Evolutionary conservation across 495 filamentous ascomycete species (phyloP).

Genomic region (Penicillium simplicissimum): DNA sequence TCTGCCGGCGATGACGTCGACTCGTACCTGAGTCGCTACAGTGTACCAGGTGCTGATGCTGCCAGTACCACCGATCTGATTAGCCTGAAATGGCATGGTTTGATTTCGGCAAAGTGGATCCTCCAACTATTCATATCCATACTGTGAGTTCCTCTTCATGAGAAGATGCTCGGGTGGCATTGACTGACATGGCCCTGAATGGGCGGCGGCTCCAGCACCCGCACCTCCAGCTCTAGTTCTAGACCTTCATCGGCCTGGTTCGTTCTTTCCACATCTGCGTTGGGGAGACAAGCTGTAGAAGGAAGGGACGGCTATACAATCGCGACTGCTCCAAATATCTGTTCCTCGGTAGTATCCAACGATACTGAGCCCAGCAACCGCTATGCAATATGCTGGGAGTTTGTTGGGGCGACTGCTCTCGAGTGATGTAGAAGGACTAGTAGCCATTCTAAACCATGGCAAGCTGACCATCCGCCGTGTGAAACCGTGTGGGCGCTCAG

Average conservation of each 20-base stretch:
- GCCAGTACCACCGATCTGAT: constrained; percentile 30
- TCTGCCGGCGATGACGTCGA: constrained; percentile 68
- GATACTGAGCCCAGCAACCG: constrained; percentile 9
- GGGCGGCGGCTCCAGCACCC: constrained; percentile 10
- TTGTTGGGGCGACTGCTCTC: constrained; percentile 36
- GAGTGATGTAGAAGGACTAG: constrained; percentile 8
- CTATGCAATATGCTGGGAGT: constrained; percentile 41
- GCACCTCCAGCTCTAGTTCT: constrained; percentile 8
- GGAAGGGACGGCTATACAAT: constrained; percentile 50
- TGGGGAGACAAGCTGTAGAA: constrained; percentile 42
- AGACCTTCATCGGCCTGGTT: constrained; percentile 35
- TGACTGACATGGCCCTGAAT: constrained; percentile 16
- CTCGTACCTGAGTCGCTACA: constrained; percentile 79
- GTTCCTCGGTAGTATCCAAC: background rate
- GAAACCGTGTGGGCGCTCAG: background rate
- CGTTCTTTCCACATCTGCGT: constrained; percentile 37
- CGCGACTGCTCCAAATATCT: constrained; percentile 27
- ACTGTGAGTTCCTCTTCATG: constrained; percentile 35
- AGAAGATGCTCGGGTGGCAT: background rate
- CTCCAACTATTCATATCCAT: constrained; percentile 38
- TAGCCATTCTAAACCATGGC: background rate
- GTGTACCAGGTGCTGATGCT: constrained; percentile 52
- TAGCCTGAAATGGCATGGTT: constrained; percentile 50
- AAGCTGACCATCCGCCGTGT: background rate
- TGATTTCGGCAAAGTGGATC: constrained; percentile 46